Evolutionary conservation across 129 eudicot species (phyloP), one percentile per base, ranked within the genome.

Genomic region (Silybum marianum): DNA sequence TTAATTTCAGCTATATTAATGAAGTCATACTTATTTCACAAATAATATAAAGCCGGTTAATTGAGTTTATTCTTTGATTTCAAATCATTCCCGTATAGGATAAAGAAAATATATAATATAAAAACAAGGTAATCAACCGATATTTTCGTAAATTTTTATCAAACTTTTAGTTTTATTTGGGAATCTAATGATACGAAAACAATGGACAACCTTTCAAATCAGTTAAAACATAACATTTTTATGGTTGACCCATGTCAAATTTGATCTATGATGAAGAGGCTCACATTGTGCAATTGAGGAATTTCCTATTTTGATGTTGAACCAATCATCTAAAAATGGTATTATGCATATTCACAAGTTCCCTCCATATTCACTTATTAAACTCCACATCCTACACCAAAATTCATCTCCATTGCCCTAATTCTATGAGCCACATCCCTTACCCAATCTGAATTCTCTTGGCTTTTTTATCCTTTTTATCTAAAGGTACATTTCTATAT

Each of bases 341-440:
- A 83, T 71, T 13, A 65, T 83, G 73, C 72, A 58, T 34, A 73
- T 42, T 77, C 71, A 77, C 81, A 77, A 70, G 81, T 81, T 69
- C 32, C 71, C 44, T 78, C 16, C 71, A 71, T 30, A 83, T 72
- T 82, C 76, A 68, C 69, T 75, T 75, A 70, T 76, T 42, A 66
- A 66, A 24, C 71, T 76, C 58, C 58, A 69, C 22, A 40, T 39
- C 25, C 63, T 82, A 62, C 76, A 82, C 42, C 76, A 68, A 68
- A 78, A 80, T 60, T 32, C 63, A 82, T 82, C 82, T 83, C 82
- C 86, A 83, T 48, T 78, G 69, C 83, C 82, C 62, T 77, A 48
- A 78, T 78, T 78, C 86, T 78, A 72, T 83, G 83, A 78, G 83
- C 86, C 79, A 75, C 86, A 81, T 83, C 86, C 78, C 82, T 81